A percentile compares a stretch with the other conserved stretches of the same genome.
Evolutionary conservation across 1,139 yeast species (phyloP).

Genomic region (Pneumocystis jirovecii): DNA sequence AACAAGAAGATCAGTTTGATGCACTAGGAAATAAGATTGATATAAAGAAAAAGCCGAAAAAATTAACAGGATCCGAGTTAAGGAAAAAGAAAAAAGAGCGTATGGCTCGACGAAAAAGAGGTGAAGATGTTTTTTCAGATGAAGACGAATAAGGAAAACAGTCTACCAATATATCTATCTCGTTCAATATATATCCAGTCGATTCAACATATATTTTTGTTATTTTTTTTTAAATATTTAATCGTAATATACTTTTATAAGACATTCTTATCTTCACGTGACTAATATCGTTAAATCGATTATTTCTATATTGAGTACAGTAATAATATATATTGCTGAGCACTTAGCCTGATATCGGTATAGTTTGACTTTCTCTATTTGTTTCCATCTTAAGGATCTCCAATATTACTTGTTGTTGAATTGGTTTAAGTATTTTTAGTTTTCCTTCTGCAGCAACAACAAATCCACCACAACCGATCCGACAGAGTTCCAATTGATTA

Average conservation of each 20-base stretch:
- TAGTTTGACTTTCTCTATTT: background rate
- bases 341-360: background rate
- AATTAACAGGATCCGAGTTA: slow-evolving; percentile 95
- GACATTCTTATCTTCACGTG: background rate
- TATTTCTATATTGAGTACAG: no score
- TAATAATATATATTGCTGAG: background rate
- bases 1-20: slow-evolving; percentile 96
- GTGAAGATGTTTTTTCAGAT: slow-evolving; percentile 93
- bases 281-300: no score
- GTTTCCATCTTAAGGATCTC: background rate
- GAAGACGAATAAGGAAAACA: slow-evolving; percentile 25
- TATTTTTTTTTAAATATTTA: background rate
- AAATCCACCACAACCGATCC: slow-evolving; percentile 1
- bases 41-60: slow-evolving; percentile 88
- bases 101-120: slow-evolving; percentile 99
- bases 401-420: background rate
- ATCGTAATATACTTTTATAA: background rate
- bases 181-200: background rate
- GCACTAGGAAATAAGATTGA: slow-evolving; percentile 99
- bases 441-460: background rate
- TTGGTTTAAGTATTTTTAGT: background rate
- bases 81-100: slow-evolving; percentile 99
- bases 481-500: background rate
- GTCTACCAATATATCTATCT: background rate
- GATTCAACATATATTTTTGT: background rate